Conservation (phyloP, 106 monocot species). For the Hemerocallis citrina region DNA sequence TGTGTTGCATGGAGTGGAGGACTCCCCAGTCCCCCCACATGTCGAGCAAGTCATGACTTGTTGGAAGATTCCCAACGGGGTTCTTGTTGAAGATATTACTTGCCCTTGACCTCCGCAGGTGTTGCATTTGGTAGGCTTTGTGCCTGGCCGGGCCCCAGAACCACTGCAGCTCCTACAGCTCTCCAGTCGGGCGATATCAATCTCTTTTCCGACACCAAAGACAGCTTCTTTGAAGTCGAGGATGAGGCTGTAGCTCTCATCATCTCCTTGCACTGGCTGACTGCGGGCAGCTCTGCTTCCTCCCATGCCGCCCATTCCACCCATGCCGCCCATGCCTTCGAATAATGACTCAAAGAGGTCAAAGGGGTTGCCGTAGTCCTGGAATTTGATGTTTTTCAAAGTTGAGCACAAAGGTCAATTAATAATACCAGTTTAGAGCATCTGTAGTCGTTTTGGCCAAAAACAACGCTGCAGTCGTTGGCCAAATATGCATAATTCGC, state of each 20-base stretch:
- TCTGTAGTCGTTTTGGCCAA: no score
- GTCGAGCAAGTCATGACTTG: constrained; percentile 63
- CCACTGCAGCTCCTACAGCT: constrained; percentile 71
- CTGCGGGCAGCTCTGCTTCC: constrained; percentile 58
- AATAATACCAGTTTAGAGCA: no score
- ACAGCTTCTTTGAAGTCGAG: constrained; percentile 89
- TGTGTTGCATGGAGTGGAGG: constrained; percentile 67
- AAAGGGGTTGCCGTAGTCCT: constrained; percentile 95
- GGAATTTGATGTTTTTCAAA: constrained; percentile 8
- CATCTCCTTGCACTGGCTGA: constrained; percentile 83
- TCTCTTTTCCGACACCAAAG: constrained; percentile 94
- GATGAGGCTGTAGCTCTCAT: constrained; percentile 78
- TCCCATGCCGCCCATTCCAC: constrained; percentile 72
- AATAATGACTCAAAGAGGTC: constrained; percentile 89
- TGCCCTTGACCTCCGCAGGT: constrained; percentile 93
- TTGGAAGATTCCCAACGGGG: constrained; percentile 90
- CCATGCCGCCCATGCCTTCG: constrained; percentile 76
- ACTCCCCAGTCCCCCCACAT: constrained; percentile 73
- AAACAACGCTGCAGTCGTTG: no score
- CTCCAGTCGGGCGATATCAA: constrained; percentile 78
- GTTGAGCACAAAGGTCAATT: no score
- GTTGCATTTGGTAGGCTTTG: constrained; percentile 70
- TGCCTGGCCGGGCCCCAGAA: constrained; percentile 89
- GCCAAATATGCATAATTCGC: no score
- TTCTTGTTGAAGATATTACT: constrained; percentile 71